phyloP scores from a whole-genome alignment of 352 stramenopile species.

The Phytopythium oedochilum region DNA sequence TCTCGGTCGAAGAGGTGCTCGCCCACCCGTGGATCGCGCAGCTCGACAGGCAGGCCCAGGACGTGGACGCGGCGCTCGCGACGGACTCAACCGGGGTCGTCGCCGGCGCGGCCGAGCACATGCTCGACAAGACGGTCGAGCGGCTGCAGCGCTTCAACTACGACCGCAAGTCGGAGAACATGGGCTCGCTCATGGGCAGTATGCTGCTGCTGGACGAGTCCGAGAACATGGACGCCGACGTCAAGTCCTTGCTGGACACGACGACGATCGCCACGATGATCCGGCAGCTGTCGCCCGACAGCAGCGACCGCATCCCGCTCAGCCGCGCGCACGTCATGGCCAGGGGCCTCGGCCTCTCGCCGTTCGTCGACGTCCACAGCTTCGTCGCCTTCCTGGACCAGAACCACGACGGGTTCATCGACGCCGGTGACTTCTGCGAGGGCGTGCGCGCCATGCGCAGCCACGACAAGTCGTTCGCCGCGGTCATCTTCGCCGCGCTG shows the following conservation, averaged over 20 bases:
- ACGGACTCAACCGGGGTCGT: neutral
- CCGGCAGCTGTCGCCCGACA: conserved; percentile 50
- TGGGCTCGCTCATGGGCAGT: conserved; percentile 54
- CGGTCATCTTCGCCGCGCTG: conserved; percentile 62
- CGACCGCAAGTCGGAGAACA: conserved; percentile 72
- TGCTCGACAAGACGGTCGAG: conserved; percentile 29
- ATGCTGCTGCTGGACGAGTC: conserved; percentile 27
- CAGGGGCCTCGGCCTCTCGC: conserved; percentile 50
- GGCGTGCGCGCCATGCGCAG: conserved; percentile 54
- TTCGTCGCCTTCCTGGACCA: conserved; percentile 67
- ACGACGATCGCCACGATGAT: conserved; percentile 65
- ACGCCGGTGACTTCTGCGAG: conserved; percentile 62
- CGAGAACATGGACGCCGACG: conserved; percentile 53
- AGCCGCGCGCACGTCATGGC: conserved; percentile 46
- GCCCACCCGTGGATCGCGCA: conserved; percentile 55
- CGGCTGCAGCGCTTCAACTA: conserved; percentile 80
- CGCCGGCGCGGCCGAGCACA: conserved; percentile 1
- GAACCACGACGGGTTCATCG: conserved; percentile 69
- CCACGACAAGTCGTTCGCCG: conserved; percentile 46
- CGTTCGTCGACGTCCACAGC: conserved; percentile 52
- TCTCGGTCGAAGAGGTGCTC: conserved; percentile 60
- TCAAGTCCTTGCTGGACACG: conserved; percentile 44
- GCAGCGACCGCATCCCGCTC: conserved; percentile 37
- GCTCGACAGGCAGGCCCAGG: conserved; percentile 2
- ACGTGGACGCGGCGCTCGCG: neutral